Evolutionary conservation across 371 early-diverging fungal genomes (phyloP).

Genomic region (Mucor lusitanicus): DNA sequence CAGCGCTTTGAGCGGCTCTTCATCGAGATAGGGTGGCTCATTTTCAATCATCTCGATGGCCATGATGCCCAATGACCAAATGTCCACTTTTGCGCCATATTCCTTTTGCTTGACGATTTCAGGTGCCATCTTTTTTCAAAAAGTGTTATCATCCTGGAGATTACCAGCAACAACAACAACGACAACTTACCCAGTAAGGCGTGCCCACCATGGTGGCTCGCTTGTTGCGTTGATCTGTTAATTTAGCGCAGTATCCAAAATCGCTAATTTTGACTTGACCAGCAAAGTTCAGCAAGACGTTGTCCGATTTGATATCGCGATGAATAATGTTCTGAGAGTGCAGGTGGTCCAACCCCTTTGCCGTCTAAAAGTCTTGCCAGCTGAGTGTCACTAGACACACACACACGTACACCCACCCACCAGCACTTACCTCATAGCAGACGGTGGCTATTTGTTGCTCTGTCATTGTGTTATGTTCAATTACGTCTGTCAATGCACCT

Average conservation of each 20-base stretch:
- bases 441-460: constrained; percentile 93
- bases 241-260: constrained; percentile 93
- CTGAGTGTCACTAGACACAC: no score
- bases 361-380: constrained; percentile 15
- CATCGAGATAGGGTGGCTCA: constrained; percentile 96
- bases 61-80: constrained; percentile 94
- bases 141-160: no score
- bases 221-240: constrained; percentile 70
- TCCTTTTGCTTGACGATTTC: constrained; percentile 91
- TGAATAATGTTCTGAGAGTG: constrained; percentile 86
- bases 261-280: constrained; percentile 89
- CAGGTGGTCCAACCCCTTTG: constrained; percentile 79
- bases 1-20: constrained; percentile 91
- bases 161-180: not conserved
- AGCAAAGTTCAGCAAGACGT: constrained; percentile 73
- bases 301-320: constrained; percentile 90
- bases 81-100: constrained; percentile 88
- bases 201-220: constrained; percentile 94
- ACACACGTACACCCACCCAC: not conserved
- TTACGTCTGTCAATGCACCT: constrained; percentile 94
- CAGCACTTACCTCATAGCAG: constrained; percentile 70
- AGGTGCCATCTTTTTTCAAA: constrained; percentile 82
- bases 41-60: constrained; percentile 98
- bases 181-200: constrained; percentile 70
- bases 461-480: constrained; percentile 86